Conservation (phyloP, 768 basidiomycete species). For the Nidularia sp. region DNA sequence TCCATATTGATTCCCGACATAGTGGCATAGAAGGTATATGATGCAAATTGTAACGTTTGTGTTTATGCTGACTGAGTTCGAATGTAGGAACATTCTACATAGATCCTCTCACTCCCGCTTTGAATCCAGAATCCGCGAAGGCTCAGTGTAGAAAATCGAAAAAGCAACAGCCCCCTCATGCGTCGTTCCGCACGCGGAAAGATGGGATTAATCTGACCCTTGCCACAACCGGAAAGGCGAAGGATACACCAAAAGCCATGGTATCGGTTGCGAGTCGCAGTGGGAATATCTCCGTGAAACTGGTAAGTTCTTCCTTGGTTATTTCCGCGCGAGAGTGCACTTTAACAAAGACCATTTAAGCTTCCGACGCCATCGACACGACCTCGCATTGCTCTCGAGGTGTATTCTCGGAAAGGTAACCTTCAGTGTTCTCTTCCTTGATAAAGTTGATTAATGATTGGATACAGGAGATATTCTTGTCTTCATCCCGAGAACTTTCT, state of each 20-base stretch:
- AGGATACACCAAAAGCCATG: slow-evolving; percentile 23
- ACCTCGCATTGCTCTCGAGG: slow-evolving; percentile 34
- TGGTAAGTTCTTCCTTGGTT: slow-evolving; percentile 22
- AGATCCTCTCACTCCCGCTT: slow-evolving; percentile 28
- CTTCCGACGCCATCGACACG: slow-evolving; percentile 23
- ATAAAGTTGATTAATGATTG: background rate
- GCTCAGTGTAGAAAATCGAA: slow-evolving; percentile 16
- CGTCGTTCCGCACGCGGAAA: slow-evolving; percentile 37
- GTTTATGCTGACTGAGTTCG: background rate
- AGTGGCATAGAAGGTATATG: slow-evolving; percentile 26
- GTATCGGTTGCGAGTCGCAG: slow-evolving; percentile 30
- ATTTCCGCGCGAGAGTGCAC: no score
- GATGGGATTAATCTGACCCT: slow-evolving; percentile 33
- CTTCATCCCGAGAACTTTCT: slow-evolving; percentile 29
- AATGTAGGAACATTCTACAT: slow-evolving; percentile 35
- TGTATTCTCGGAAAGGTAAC: slow-evolving; percentile 27
- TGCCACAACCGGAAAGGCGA: slow-evolving; percentile 30
- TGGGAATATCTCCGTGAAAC: slow-evolving; percentile 33
- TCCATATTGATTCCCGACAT: slow-evolving; percentile 24
- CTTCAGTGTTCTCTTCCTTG: background rate
- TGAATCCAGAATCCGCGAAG: slow-evolving; percentile 11
- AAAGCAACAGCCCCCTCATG: slow-evolving; percentile 26
- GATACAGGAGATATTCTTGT: slow-evolving; percentile 29
- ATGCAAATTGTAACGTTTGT: background rate
- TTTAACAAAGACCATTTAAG: no score